Evolutionary conservation across 768 basidiomycete species (phyloP).

Genomic region (Sarcodon aspratus): DNA sequence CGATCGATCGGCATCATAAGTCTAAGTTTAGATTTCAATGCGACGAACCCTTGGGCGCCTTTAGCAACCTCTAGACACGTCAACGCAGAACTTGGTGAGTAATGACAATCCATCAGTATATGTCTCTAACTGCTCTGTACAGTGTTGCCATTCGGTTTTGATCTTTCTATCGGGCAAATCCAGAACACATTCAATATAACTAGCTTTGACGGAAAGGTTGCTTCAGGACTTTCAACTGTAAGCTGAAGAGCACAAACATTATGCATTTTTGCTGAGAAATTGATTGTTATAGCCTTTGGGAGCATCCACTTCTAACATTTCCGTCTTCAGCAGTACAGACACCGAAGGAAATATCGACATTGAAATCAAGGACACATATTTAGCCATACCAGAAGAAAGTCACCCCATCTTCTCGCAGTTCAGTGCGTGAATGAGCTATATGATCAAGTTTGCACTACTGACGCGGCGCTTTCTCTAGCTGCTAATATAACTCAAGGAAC

Average conservation of each 20-base stretch:
- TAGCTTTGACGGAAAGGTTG: constrained; percentile 33
- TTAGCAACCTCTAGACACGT: constrained; percentile 46
- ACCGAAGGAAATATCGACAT: constrained; percentile 60
- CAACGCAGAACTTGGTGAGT: constrained; percentile 42
- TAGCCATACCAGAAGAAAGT: constrained; percentile 34
- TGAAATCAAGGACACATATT: constrained; percentile 38
- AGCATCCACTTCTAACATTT: constrained; percentile 50
- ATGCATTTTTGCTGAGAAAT: neutral
- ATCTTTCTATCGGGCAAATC: constrained; percentile 44
- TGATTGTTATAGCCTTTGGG: constrained; percentile 35
- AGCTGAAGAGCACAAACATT: neutral
- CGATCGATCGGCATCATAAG: constrained; percentile 50
- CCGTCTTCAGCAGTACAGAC: constrained; percentile 36
- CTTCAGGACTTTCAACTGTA: constrained; percentile 54
- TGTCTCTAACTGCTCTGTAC: neutral
- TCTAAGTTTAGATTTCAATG: constrained; percentile 44
- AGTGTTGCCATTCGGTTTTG: constrained; percentile 69
- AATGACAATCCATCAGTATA: neutral
- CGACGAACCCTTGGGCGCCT: constrained; percentile 45
- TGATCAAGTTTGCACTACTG: neutral
- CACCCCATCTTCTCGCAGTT: constrained; percentile 45
- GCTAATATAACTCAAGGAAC: constrained; percentile 40
- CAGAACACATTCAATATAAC: constrained; percentile 51
- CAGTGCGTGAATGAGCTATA: constrained; percentile 26
- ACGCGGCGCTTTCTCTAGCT: constrained; percentile 19